Conservation (phyloP, 768 basidiomycete species). For the Boletus insuetus region DNA sequence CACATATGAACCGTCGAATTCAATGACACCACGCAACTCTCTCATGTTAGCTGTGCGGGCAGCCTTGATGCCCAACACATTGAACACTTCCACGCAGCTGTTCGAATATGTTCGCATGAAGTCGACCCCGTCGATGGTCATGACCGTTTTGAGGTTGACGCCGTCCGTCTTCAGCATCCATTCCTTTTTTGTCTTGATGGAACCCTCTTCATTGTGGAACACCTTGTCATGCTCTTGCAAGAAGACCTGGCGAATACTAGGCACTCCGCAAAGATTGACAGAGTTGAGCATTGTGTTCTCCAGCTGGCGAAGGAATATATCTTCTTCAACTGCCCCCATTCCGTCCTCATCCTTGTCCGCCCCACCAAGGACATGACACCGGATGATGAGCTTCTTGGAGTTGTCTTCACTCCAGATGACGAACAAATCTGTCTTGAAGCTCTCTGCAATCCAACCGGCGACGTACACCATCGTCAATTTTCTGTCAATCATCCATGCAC, state of each 20-base stretch:
- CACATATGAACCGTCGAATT: constrained; percentile 99
- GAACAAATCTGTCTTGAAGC: constrained; percentile 93
- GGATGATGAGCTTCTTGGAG: constrained; percentile 94
- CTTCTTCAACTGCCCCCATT: constrained; percentile 77
- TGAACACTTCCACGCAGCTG: constrained; percentile 92
- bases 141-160: constrained; percentile 91
- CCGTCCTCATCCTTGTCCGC: constrained; percentile 88
- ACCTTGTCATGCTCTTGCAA: constrained; percentile 85
- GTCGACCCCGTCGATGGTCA: constrained; percentile 95
- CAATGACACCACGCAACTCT: constrained; percentile 93
- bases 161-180: constrained; percentile 99
- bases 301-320: constrained; percentile 92
- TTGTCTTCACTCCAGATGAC: constrained; percentile 99
- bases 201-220: constrained; percentile 59
- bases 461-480: constrained; percentile 95
- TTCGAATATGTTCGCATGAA: constrained; percentile 93
- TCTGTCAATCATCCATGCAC: constrained; percentile 96
- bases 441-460: constrained; percentile 91
- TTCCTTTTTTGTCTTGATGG: constrained; percentile 63
- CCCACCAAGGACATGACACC: constrained; percentile 87
- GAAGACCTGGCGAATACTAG: constrained; percentile 89
- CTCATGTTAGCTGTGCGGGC: constrained; percentile 91
- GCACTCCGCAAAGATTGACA: constrained; percentile 92
- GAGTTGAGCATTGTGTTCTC: constrained; percentile 97
- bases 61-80: constrained; percentile 95